Evolutionary conservation across 2,329 filamentous ascomycete genomes (phyloP).

Genomic region (Fusarium brevicatenulatum): DNA sequence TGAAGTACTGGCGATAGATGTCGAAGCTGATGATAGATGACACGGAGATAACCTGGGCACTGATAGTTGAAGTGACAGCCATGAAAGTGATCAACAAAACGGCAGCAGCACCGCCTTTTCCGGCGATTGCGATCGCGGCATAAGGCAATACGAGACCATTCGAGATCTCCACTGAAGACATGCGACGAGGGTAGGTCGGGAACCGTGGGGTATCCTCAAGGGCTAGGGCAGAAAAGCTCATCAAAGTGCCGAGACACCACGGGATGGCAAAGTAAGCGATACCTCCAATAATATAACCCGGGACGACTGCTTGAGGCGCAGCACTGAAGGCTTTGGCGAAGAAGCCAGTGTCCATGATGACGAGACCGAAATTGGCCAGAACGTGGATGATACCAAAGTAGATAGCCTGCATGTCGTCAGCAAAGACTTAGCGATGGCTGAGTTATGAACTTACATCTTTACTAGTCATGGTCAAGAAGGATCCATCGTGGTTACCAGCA

Average conservation of each 20-base stretch:
- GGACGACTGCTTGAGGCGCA: conserved; percentile 58
- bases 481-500: conserved; percentile 60
- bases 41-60: conserved; percentile 63
- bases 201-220: conserved; percentile 60
- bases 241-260: conserved; percentile 62
- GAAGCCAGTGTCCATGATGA: conserved; percentile 66
- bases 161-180: conserved; percentile 69
- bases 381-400: conserved; percentile 61
- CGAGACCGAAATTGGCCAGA: conserved; percentile 61
- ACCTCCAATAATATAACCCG: conserved; percentile 63
- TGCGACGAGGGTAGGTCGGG: conserved; percentile 64
- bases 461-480: conserved; percentile 66
- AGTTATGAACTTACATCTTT: conserved; percentile 51
- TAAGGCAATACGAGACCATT: conserved; percentile 77
- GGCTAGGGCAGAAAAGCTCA: conserved; percentile 59
- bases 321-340: conserved; percentile 64
- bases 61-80: conserved; percentile 73
- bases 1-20: conserved; percentile 62
- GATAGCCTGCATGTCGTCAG: conserved; percentile 50
- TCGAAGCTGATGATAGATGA: conserved; percentile 65
- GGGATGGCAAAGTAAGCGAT: conserved; percentile 65
- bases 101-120: conserved; percentile 75
- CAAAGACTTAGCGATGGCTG: too few relatives aligned
- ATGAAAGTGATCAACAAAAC: conserved; percentile 78
- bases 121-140: conserved; percentile 74